A percentile compares a stretch with the other conserved stretches of the same genome.
phyloP scores from a whole-genome alignment of 495 filamentous ascomycete genomes.

The Neurospora terricola region DNA sequence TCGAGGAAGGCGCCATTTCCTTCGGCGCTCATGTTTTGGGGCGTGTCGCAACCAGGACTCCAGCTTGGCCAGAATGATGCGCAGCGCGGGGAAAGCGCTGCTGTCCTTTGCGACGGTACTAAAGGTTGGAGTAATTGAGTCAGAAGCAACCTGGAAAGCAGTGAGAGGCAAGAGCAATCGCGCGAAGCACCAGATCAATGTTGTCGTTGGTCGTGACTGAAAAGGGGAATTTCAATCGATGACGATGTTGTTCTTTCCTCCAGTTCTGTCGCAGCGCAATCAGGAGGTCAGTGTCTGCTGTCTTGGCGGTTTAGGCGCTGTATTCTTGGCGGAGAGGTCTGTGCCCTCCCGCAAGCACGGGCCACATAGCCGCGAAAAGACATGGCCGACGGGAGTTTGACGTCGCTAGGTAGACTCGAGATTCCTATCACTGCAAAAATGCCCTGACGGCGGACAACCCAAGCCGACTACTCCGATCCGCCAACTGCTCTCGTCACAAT shows the following conservation, averaged over 20 bases:
- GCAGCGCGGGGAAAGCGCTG: not conserved
- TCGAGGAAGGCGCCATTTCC: constrained; percentile 11
- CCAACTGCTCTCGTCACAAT: too few relatives aligned
- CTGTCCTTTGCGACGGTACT: not conserved
- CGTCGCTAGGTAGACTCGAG: not conserved
- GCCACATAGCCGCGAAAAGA: not conserved
- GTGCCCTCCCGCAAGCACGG: not conserved
- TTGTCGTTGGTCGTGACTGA: not conserved
- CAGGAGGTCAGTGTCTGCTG: not conserved
- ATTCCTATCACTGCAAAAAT: not conserved
- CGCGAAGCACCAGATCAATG: not conserved
- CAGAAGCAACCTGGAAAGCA: not conserved
- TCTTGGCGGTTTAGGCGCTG: not conserved
- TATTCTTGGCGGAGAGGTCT: not conserved
- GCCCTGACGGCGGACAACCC: not conserved
- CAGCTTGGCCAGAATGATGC: not conserved
- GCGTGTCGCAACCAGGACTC: not conserved
- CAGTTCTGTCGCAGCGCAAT: not conserved
- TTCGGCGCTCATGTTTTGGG: not conserved
- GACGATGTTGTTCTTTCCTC: not conserved
- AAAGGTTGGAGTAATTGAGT: not conserved
- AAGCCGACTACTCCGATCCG: not conserved
- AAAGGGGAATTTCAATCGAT: not conserved
- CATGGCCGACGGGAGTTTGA: not conserved
- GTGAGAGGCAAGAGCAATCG: not conserved